Base-by-base conservation (phyloP, 306 rosid species). In the Styphnolobium japonicum region DNA sequence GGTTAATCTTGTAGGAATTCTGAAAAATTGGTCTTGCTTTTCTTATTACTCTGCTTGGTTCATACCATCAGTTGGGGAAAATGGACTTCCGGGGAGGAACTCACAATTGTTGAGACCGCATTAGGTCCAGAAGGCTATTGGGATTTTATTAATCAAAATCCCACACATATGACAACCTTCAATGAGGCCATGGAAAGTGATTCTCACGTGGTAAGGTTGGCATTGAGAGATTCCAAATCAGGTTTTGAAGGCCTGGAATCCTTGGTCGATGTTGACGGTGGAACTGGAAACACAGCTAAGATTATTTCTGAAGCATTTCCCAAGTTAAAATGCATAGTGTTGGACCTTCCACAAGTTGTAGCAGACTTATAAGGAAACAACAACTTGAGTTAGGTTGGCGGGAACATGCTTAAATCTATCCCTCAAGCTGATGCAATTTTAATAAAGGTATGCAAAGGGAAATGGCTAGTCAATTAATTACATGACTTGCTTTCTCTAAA, bases 161-260 rank as follows among this genome's bases (percentile, higher is more conserved):
- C 79, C 3, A 53, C 51, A 5, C 19, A 34, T 16, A 43, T 14
- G 16, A 5, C 12, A 7, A 0, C 3, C 25, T 82, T 85, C 52
- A 51, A 74, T 27, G 60, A 67, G 33, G 82, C 76, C 22, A 78
- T 81, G 84, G 72, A 67, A 1, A 61, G 69, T 40, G 81, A 78
- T 73, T 85, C 88, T 3, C 46, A 29, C 23, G 61, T 78, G 81
- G 23, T 85, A 73, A 78, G 53, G 63, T 23, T 74, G 75, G 84
- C 70, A 5, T 12, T 85, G 0, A 53, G 10, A 55, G 82, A 82
- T 2, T 78, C 66, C 76, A 79, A 73, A 46, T 49, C 56, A 14
- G 79, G 55, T 68, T 82, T 85, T 27, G 80, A 78, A 33, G 85
- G 80, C 6, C 40, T 82, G 56, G 49, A 58, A 60, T 67, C 82